phyloP scores from a whole-genome alignment of 2,329 filamentous ascomycete species.

The Fusarium devonianum region DNA sequence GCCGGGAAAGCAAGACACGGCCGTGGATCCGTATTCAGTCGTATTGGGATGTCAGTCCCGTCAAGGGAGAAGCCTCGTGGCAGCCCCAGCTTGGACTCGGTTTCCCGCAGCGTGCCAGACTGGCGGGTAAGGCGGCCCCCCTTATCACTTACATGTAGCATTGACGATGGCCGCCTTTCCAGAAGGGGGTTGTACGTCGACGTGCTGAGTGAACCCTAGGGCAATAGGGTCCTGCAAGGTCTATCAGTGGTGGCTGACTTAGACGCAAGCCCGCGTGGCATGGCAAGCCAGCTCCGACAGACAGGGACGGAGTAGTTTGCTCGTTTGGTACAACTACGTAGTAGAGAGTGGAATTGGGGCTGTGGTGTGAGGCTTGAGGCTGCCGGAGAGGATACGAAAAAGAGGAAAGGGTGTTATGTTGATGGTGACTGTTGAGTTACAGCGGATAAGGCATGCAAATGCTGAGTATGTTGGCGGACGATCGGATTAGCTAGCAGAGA shows the following conservation, averaged over 20 bases:
- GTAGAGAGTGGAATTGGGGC: neutral
- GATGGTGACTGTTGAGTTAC: neutral
- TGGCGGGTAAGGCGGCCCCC: constrained; percentile 10
- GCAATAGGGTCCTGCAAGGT: constrained; percentile 1
- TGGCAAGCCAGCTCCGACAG: constrained; percentile 5
- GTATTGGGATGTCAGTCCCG: neutral
- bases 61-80: constrained; percentile 1
- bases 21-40: constrained; percentile 12
- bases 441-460: constrained; percentile 6
- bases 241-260: constrained; percentile 15
- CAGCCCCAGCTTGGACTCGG: neutral
- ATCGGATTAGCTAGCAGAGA: too few relatives aligned
- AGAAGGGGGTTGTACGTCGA: constrained; percentile 6
- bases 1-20: constrained; percentile 4
- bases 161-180: neutral
- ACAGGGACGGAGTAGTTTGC: constrained; percentile 15
- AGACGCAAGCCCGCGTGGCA: constrained; percentile 29
- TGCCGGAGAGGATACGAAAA: constrained; percentile 10
- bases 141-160: neutral
- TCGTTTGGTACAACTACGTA: too few relatives aligned
- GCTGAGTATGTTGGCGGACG: too few relatives aligned
- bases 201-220: neutral
- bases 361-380: constrained; percentile 3
- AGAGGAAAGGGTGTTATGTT: too few relatives aligned
- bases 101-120: constrained; percentile 24